Evolutionary conservation across 164 flowering plant species (phyloP), one percentile per base, ranked within the genome.

Genomic region (Liquidambar formosana): DNA sequence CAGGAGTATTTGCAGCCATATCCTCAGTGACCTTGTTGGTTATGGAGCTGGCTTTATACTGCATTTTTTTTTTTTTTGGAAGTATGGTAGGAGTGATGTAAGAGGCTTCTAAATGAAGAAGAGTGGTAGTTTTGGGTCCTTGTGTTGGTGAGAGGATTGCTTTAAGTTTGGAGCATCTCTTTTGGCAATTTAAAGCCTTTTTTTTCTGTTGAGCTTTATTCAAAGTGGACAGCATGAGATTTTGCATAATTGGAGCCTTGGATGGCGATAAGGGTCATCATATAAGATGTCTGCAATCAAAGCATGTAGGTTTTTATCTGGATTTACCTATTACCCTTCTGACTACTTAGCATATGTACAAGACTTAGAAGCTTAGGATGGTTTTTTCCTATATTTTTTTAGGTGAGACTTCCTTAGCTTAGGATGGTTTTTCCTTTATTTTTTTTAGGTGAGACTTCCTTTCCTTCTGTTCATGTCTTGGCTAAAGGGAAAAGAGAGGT

Each of bases 1-100:
- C 71, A 5, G 84, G 84, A 73, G 78, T 69, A 51, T 70, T 19
- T 54, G 73, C 73, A 73, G 77, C 72, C 82, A 79, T 76, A 61
- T 45, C 65, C 33, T 67, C 64, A 12, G 66, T 51, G 54, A 52
- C 57, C 44, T 66, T 61, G 70, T 45, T 38, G 49, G 61, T 61
- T 28, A 18, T 58, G 53, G 15, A 43, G 52, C 61, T 46, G 21
- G 57, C 61, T 71, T 78, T 75, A 72, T 69, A 63, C 14, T 53
- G 72, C 71, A 58, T 41, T 27, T 63, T 44, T 27, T 16, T 44
- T 48, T 59, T 48, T 16, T 54, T n/a, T 33, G 8, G 11, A n/a
- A 26, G 23, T 2, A 51, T 25, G 41, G 5, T 48, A 23, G 63
- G 61, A 59, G 41, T 44, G 67, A 48, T 45, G 56, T 8, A 62